Percentiles rank a stretch among this genome's conserved stretches.
These are phyloP conservation scores for Teratosphaeria nubilosa DNA, from an alignment of 2,329 filamentous ascomycete genomes.

Conservation along the genomic window DNA sequence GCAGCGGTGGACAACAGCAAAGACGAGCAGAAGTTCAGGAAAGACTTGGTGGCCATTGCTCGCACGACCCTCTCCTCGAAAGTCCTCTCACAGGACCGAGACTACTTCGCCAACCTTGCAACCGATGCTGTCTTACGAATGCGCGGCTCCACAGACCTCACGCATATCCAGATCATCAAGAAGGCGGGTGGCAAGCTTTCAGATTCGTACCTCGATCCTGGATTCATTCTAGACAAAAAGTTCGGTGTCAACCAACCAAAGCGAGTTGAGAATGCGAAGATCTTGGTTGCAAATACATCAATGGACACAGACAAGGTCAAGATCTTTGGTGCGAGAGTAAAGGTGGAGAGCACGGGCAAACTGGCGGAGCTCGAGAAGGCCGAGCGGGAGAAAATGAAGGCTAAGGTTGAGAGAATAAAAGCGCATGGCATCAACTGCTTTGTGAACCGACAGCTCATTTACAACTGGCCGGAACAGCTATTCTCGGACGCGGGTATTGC, in stretches of 20 bases:
- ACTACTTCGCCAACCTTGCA: conserved; percentile 82
- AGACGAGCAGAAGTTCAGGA: conserved; percentile 71
- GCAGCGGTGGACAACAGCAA: conserved; percentile 84
- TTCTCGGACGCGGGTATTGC: conserved; percentile 97
- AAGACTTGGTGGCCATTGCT: conserved; percentile 82
- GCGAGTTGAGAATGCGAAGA: conserved; percentile 94
- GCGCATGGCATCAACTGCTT: conserved; percentile 99
- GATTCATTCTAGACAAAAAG: conserved; percentile 98
- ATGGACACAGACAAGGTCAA: conserved; percentile 99
- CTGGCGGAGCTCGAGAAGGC: conserved; percentile 97
- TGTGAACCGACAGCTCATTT: conserved; percentile 97
- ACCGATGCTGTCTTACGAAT: conserved; percentile 85
- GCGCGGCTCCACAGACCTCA: conserved; percentile 83
- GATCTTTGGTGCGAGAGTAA: conserved; percentile 94
- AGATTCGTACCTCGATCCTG: conserved; percentile 95
- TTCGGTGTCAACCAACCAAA: conserved; percentile 98
- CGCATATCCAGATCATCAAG: conserved; percentile 98
- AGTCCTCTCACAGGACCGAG: conserved; percentile 84
- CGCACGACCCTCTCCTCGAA: conserved; percentile 95
- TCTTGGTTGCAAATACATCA: conserved; percentile 91
- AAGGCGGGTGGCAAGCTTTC: conserved; percentile 95
- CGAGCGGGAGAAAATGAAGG: conserved; percentile 98
- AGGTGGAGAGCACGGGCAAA: conserved; percentile 93
- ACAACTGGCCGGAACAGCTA: conserved; percentile 99
- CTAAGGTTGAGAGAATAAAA: conserved; percentile 98